Evolutionary conservation across 2,329 filamentous ascomycete genomes (phyloP).

Genomic region (Penicillium hordei): DNA sequence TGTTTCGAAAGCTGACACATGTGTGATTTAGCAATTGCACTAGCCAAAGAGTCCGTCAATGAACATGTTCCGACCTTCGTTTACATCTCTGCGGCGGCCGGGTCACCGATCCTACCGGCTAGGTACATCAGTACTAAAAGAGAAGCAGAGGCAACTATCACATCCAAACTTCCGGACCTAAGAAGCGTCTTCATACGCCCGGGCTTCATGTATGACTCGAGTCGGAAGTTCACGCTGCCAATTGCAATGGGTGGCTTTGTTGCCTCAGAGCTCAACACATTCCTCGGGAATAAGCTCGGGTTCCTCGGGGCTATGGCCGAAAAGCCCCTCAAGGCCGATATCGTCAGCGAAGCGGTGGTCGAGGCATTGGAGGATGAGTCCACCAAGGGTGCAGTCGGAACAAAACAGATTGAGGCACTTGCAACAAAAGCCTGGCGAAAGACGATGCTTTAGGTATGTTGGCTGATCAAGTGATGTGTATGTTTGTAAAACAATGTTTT

Average conservation of each 20-base stretch:
- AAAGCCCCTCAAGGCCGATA: constrained; percentile 84
- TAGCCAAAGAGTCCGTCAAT: constrained; percentile 72
- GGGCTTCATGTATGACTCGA: constrained; percentile 85
- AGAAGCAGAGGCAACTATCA: constrained; percentile 78
- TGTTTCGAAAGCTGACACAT: constrained; percentile 8
- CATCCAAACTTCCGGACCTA: constrained; percentile 69
- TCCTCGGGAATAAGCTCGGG: constrained; percentile 73
- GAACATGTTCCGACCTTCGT: constrained; percentile 70
- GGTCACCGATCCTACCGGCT: constrained; percentile 77
- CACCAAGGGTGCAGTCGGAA: constrained; percentile 73
- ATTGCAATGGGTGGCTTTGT: constrained; percentile 75
- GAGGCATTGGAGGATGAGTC: constrained; percentile 76
- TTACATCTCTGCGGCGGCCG: constrained; percentile 85
- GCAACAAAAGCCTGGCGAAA: constrained; percentile 84
- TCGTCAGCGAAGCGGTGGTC: constrained; percentile 84
- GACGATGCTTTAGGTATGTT: constrained; percentile 68
- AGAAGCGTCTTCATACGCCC: constrained; percentile 80
- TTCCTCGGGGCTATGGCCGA: constrained; percentile 79
- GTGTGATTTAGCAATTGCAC: constrained; percentile 64
- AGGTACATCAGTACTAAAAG: constrained; percentile 91
- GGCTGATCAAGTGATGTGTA: constrained; percentile 1
- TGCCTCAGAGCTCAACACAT: constrained; percentile 72
- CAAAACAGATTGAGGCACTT: constrained; percentile 75
- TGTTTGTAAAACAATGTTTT: constrained; percentile 4
- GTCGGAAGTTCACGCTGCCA: constrained; percentile 76